Evolutionary conservation across 2,329 filamentous ascomycete genomes (phyloP).

Genomic region (Westerdykella aurantiaca): DNA sequence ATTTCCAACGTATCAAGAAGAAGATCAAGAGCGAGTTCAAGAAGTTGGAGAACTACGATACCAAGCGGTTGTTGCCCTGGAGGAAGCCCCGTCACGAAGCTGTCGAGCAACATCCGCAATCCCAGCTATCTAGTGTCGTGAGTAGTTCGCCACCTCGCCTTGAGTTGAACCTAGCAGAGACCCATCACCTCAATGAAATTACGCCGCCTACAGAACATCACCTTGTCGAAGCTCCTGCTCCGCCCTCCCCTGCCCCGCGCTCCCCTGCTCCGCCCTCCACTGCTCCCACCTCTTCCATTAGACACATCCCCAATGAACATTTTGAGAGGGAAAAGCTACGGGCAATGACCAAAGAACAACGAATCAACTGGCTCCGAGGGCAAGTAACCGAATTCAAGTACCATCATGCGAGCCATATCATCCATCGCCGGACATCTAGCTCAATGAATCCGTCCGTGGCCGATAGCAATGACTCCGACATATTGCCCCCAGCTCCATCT

Average conservation of each 20-base stretch:
- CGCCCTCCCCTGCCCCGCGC: background rate
- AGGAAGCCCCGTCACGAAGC: background rate
- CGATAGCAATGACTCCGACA: conserved; percentile 4
- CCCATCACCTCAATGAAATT: background rate
- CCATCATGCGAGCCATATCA: conserved; percentile 2
- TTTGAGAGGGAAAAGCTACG: conserved; percentile 9
- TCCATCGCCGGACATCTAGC: background rate
- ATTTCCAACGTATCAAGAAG: background rate
- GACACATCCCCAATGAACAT: background rate
- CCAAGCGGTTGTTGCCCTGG: too few relatives aligned
- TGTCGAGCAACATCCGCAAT: background rate
- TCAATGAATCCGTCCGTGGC: conserved; percentile 2
- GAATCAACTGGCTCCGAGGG: conserved; percentile 12
- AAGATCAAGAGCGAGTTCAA: background rate
- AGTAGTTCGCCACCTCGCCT: background rate
- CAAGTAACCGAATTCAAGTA: conserved; percentile 15
- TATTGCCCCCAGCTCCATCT: background rate
- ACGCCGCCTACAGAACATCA: background rate
- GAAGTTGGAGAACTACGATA: too few relatives aligned
- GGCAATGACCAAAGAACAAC: conserved; percentile 10
- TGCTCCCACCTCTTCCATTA: background rate
- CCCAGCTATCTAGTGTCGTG: background rate
- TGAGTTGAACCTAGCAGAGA: background rate
- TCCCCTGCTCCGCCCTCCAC: background rate
- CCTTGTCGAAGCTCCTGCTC: background rate